phyloP scores from a whole-genome alignment of 73 alveolate species.

The Uronychia binucleata region DNA sequence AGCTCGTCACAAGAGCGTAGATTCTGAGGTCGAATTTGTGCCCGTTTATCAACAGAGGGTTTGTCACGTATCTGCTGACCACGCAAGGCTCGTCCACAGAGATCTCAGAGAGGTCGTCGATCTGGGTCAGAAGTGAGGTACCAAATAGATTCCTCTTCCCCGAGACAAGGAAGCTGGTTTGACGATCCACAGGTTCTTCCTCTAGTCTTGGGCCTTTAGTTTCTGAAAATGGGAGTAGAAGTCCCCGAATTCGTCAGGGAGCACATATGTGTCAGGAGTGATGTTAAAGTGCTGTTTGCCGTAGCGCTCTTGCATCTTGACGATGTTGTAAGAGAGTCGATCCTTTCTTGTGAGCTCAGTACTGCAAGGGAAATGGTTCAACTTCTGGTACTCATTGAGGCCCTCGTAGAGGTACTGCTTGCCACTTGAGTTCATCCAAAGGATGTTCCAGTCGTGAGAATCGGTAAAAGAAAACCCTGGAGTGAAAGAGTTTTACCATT shows the following conservation, averaged over 20 bases:
- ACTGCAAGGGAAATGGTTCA: conserved; percentile 78
- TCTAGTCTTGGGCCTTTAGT: conserved; percentile 9
- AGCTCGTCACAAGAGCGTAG: conserved; percentile 87
- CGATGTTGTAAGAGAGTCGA: conserved; percentile 70
- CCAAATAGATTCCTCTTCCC: conserved; percentile 90
- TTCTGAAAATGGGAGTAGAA: conserved; percentile 35
- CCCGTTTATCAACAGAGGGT: conserved; percentile 88
- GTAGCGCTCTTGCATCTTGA: conserved; percentile 58
- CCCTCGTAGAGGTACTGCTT: conserved; percentile 65
- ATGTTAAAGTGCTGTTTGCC: conserved; percentile 65
- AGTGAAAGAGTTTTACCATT: conserved; percentile 47
- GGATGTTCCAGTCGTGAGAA: conserved; percentile 61
- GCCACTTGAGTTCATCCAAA: conserved; percentile 39
- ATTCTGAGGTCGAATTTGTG: conserved; percentile 88
- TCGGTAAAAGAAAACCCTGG: conserved; percentile 51
- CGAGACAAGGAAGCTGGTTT: conserved; percentile 96
- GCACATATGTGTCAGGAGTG: conserved; percentile 74
- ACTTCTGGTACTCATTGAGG: conserved; percentile 68
- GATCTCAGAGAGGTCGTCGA: conserved; percentile 44
- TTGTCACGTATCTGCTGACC: conserved; percentile 73
- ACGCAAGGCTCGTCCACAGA: conserved; percentile 64
- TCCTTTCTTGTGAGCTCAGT: conserved; percentile 82
- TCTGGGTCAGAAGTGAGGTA: not conserved
- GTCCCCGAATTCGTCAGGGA: conserved; percentile 77
- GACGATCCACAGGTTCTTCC: conserved; percentile 91